These are phyloP conservation scores for Fomitopsis pulvina DNA, from an alignment of 768 basidiomycete species.

Conservation along the genomic window DNA sequence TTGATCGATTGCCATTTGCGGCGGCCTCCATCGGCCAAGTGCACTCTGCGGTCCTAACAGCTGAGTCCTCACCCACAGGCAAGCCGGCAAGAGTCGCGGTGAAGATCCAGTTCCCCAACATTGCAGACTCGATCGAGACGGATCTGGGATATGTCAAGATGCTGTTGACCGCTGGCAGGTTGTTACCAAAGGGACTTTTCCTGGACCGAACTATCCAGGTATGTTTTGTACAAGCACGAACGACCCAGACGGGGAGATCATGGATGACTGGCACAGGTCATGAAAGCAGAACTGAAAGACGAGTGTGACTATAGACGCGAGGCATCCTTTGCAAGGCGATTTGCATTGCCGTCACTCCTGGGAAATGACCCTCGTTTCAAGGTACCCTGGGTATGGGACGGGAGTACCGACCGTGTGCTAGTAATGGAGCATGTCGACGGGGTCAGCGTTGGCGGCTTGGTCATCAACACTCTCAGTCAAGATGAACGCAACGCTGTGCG, in stretches of 20 bases:
- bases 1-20: slow-evolving; percentile 85
- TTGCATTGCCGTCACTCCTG: slow-evolving; percentile 43
- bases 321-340: slow-evolving; percentile 60
- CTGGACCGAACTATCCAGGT: slow-evolving; percentile 82
- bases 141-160: slow-evolving; percentile 84
- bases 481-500: slow-evolving; percentile 66
- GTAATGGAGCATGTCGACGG: slow-evolving; percentile 88
- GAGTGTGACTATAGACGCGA: slow-evolving; percentile 91
- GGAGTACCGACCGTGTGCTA: slow-evolving; percentile 75
- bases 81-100: slow-evolving; percentile 58
- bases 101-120: slow-evolving; percentile 95
- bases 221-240: slow-evolving; percentile 20
- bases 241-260: neutral
- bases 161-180: slow-evolving; percentile 68
- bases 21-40: slow-evolving; percentile 98
- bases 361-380: slow-evolving; percentile 64
- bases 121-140: slow-evolving; percentile 77
- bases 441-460: slow-evolving; percentile 66
- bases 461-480: slow-evolving; percentile 49
- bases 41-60: slow-evolving; percentile 62
- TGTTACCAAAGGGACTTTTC: slow-evolving; percentile 87
- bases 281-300: slow-evolving; percentile 84
- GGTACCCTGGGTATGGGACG: slow-evolving; percentile 82
- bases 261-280: slow-evolving; percentile 44
- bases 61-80: slow-evolving; percentile 47